phyloP scores from a whole-genome alignment of 768 basidiomycete genomes.

The Pleurotus ostreatus region DNA sequence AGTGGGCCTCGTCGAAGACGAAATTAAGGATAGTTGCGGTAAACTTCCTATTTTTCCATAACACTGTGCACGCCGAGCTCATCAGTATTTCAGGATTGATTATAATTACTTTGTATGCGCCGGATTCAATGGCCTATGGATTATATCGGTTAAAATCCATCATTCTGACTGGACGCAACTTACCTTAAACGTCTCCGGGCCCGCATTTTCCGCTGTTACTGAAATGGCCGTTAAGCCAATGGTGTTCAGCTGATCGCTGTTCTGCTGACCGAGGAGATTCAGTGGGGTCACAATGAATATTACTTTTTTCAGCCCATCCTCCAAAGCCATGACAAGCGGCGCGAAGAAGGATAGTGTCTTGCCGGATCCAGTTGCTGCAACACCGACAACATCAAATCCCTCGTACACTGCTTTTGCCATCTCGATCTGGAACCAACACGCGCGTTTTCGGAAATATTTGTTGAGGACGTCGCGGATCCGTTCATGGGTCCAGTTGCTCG shows the following conservation, averaged over 20 bases:
- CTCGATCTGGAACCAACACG: slow-evolving; percentile 15
- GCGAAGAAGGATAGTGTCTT: slow-evolving; percentile 20
- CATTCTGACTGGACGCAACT: slow-evolving; percentile 8
- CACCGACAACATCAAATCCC: slow-evolving; percentile 15
- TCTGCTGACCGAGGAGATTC: slow-evolving; percentile 27
- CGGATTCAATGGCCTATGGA: slow-evolving; percentile 20
- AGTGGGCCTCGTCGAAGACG: slow-evolving; percentile 37
- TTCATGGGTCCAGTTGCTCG: neutral
- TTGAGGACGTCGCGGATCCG: slow-evolving; percentile 8
- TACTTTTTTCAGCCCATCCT: slow-evolving; percentile 15
- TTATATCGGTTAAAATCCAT: neutral
- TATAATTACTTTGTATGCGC: slow-evolving; percentile 20
- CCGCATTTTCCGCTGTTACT: slow-evolving; percentile 14
- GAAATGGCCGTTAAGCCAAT: slow-evolving; percentile 16
- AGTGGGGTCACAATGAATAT: slow-evolving; percentile 23
- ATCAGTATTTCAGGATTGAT: slow-evolving; percentile 25
- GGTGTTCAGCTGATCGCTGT: slow-evolving; percentile 11
- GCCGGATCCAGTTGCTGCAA: slow-evolving; percentile 17
- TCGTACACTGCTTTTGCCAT: slow-evolving; percentile 9
- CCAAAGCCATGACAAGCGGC: slow-evolving; percentile 15
- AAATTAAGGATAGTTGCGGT: slow-evolving; percentile 20
- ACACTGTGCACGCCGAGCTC: slow-evolving; percentile 15
- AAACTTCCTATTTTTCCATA: slow-evolving; percentile 19
- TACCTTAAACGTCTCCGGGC: slow-evolving; percentile 15
- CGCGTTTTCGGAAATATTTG: slow-evolving; percentile 11